Evolutionary conservation across 192 early-diverging fungal species (phyloP), one percentile per base, ranked within the genome.

Genomic region (Entomortierella parvispora): DNA sequence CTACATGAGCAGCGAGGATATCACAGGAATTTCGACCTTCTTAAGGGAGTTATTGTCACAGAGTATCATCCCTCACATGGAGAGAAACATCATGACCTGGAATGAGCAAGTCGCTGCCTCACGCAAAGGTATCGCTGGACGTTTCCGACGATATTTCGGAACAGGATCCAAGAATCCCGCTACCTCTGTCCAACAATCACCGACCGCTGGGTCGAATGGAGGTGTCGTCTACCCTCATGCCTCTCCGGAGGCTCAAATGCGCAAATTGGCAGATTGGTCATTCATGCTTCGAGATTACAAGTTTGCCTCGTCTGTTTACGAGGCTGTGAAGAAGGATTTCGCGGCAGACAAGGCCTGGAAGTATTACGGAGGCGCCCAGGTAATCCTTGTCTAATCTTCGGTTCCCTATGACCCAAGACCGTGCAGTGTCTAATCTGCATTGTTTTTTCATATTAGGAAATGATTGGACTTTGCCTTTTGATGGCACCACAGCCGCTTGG

Each of bases 231-330:
- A 91, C 59, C 77, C 85, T 9, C 83, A 89, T 80, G 87, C 85
- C 51, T 88, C 96, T n/a, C 93, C 93, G 2, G 98, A 99, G 71
- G 90, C 96, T 11, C 88, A 95, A 65, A 88, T 99, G 87, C 86
- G 97, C 5, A 92, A 92, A 70, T 83, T 99, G 26, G 98, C 93
- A 12, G 97, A 99, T 82, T 99, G 91, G 81, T 90, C 95, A 4
- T 99, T 99, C 70, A 99, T 99, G 97, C 81, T 99, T 3, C 83
- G 92, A 26, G 98, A 99, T 70, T 98, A 92, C 79, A 86, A 87
- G 51, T 93, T 98, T 79, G 97, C 98, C 4, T 88, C 89, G 59
- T 84, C 87, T 0, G 90, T 96, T 5, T 99, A 99, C 65, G 96
- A 99, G 63, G 90, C 89, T 0, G 93, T 94, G 6, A 90, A 92